Evolutionary conservation across 2,329 filamentous ascomycete species (phyloP).

Genomic region (Aspergillus amoenus): DNA sequence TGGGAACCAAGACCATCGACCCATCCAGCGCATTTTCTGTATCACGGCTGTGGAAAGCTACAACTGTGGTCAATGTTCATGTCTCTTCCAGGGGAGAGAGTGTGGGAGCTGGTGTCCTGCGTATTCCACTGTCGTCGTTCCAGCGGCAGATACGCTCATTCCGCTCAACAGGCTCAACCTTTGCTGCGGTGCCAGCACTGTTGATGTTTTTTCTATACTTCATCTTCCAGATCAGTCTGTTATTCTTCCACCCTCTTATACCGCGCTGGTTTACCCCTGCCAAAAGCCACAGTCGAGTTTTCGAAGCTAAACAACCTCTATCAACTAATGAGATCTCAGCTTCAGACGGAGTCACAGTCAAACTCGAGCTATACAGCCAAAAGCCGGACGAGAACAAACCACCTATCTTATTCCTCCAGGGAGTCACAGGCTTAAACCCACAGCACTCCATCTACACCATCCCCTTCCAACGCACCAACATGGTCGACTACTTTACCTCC

Average conservation of each 20-base stretch:
- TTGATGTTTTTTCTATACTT: conserved; percentile 14
- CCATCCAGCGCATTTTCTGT: conserved; percentile 8
- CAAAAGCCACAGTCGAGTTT: not conserved
- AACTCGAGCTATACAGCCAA: conserved; percentile 2
- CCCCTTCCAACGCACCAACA: conserved; percentile 8
- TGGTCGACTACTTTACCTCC: conserved; percentile 8
- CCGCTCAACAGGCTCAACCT: not conserved
- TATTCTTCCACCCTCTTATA: conserved; percentile 15
- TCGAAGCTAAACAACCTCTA: not conserved
- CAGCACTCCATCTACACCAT: conserved; percentile 3
- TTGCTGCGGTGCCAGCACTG: not conserved
- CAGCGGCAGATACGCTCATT: conserved; percentile 13
- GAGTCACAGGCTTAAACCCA: conserved; percentile 1
- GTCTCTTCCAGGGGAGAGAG: conserved; percentile 5
- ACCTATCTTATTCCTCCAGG: conserved; percentile 10
- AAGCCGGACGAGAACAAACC: not conserved
- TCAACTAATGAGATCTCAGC: not conserved
- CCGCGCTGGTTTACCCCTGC: not conserved
- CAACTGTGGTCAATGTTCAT: conserved; percentile 15
- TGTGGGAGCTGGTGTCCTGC: conserved; percentile 13
- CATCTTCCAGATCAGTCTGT: conserved; percentile 2
- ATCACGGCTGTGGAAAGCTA: conserved; percentile 17
- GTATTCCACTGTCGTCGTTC: conserved; percentile 15
- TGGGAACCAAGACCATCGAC: conserved; percentile 7
- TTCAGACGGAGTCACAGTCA: not conserved